Evolutionary conservation across 75 land plant genomes (phyloP).

Genomic region (Adiantum capillusveneris): DNA sequence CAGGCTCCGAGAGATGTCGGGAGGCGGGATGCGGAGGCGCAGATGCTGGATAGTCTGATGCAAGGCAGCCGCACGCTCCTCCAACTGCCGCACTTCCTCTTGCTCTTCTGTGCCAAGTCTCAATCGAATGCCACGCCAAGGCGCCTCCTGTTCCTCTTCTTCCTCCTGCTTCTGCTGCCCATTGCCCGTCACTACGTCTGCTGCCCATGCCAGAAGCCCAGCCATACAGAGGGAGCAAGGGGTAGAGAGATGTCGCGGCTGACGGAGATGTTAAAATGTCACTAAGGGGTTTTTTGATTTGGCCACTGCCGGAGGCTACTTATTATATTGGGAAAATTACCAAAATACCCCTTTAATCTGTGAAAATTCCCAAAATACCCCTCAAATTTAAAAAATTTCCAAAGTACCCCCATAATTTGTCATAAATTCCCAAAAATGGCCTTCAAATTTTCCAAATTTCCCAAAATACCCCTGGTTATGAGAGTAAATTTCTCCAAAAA

Average conservation of each 20-base stretch:
- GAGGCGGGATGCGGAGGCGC: slow-evolving; percentile 64
- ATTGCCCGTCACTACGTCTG: slow-evolving; percentile 66
- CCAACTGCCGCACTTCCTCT: slow-evolving; percentile 28
- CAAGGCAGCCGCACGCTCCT: slow-evolving; percentile 38
- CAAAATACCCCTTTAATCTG: too few species aligned
- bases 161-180: slow-evolving; percentile 18
- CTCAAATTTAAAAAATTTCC: too few species aligned
- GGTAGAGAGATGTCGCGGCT: not conserved
- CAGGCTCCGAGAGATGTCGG: slow-evolving; percentile 60
- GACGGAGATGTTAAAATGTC: too few species aligned
- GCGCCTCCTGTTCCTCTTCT: not conserved
- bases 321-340: too few species aligned
- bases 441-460: too few species aligned
- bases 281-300: too few species aligned
- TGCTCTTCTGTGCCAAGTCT: slow-evolving; percentile 54
- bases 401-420: too few species aligned
- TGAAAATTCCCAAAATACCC: too few species aligned
- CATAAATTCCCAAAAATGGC: too few species aligned
- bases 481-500: too few species aligned
- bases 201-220: slow-evolving; percentile 89
- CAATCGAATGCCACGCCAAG: slow-evolving; percentile 9
- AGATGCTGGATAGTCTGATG: slow-evolving; percentile 63
- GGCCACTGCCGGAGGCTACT: too few species aligned
- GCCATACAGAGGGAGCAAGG: slow-evolving; percentile 33
- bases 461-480: too few species aligned